Base-by-base conservation (phyloP, 176 grass and related monocot genomes). In the Juncus effusus region DNA sequence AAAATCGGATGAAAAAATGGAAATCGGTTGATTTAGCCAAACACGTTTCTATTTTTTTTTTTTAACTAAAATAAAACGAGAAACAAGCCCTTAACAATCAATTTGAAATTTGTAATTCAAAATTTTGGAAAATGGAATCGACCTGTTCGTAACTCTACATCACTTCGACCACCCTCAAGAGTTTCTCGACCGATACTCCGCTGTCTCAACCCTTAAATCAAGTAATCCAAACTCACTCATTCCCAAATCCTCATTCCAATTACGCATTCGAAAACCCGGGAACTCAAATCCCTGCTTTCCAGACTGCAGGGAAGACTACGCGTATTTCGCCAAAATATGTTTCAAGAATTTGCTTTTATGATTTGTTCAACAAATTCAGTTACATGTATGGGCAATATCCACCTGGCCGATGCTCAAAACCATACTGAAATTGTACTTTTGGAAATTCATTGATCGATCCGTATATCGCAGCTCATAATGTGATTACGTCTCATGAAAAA, bases 151-250 rank as follows among this genome's bases (percentile, higher is more conserved):
- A 13, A 83, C 87, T 2, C 42, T 86, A 60, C 74, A 35, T 74
- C 87, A 90, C 16, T 90, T 61, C 5, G 87, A 83, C 36, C 60
- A 79, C 57, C 87, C 83, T 44, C 53, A 80, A 47, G 87, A 90
- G 65, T 72, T 90, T 19, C 82, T 81, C 6, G 47, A 71, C 42
- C 42, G 42, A 65, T 90, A 83, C 45, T 75, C 73, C 16, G 79
- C 76, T 86, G 76, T 78, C 44, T 86, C 73, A 83, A 62, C 69
- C 51, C 58, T 28, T 57, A 77, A 56, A 62, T 90, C 6, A 70
- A 69, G 87, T 86, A 83, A 58, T 15, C 10, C 67, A 16, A 44
- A 11, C 56, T 11, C 51, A 4, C 16, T 61, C 5, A 16, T 36
- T 61, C 13, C 6, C 5, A 61, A 13, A 19, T 38, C 35, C 44